These are phyloP conservation scores for Ceratobasidium sp. DNA, from an alignment of 1,284 basidiomycete species.

Conservation along the genomic window DNA sequence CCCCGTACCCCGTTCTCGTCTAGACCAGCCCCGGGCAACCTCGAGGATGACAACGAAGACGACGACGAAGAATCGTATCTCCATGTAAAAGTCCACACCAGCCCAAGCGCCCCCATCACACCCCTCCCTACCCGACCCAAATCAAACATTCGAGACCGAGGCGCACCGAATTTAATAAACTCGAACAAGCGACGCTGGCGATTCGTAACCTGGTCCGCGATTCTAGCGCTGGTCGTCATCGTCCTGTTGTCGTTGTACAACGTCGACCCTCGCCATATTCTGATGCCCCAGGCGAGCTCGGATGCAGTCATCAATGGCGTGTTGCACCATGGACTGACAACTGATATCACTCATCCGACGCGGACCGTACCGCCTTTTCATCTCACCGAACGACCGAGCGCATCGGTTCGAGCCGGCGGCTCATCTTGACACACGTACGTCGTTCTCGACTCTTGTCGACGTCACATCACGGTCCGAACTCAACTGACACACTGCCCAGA, in stretches of 20 bases:
- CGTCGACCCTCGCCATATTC: conserved; percentile 17
- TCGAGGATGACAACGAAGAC: background rate
- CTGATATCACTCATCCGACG: background rate
- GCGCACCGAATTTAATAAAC: no score
- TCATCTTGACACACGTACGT: no score
- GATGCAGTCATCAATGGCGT: conserved; percentile 14
- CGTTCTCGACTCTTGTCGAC: no score
- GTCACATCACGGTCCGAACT: no score
- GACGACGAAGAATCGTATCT: conserved; percentile 1
- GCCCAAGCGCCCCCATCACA: conserved; percentile 26
- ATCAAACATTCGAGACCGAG: background rate
- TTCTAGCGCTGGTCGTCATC: conserved; percentile 16
- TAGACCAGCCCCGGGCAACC: background rate
- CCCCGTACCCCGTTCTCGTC: conserved; percentile 23
- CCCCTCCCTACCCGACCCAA: background rate
- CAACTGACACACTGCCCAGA: no score
- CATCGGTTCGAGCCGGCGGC: no score
- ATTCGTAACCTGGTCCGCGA: conserved; percentile 18
- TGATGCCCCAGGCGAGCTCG: conserved; percentile 27
- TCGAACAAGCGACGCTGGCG: background rate
- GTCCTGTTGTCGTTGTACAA: conserved; percentile 20
- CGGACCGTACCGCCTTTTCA: background rate
- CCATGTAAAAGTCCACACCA: conserved; percentile 11
- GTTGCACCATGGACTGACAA: background rate
- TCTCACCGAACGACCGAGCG: background rate